Evolutionary conservation across 495 filamentous ascomycete genomes (phyloP).

Genomic region (Xylaria intraflava): DNA sequence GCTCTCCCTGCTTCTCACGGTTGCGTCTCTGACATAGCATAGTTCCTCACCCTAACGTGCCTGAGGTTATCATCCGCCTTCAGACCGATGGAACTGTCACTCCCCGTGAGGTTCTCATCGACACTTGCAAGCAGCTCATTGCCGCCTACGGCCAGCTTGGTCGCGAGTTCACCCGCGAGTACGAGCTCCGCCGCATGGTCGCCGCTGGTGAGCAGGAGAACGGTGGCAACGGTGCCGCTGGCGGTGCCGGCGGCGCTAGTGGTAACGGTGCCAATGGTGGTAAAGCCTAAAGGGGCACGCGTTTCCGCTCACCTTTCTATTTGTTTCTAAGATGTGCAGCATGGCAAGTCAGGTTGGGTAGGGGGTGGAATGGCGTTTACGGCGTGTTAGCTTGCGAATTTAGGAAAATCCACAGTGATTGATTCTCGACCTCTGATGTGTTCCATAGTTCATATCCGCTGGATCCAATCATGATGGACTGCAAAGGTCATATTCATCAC

Average conservation of each 20-base stretch:
- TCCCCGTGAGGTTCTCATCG: conserved; percentile 78
- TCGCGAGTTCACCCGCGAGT: conserved; percentile 91
- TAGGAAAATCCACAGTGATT: not conserved
- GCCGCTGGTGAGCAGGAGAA: conserved; percentile 48
- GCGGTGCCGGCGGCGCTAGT: not conserved
- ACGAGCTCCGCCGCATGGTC: conserved; percentile 85
- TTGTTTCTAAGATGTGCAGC: conserved; percentile 7
- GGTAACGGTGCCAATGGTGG: conserved; percentile 3
- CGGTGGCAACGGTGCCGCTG: conserved; percentile 2
- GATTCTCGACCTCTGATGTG: not conserved
- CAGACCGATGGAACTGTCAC: conserved; percentile 85
- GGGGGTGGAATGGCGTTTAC: conserved; percentile 7
- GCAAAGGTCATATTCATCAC: not conserved
- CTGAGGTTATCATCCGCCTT: conserved; percentile 78
- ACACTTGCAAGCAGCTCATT: conserved; percentile 71
- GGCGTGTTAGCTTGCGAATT: not conserved
- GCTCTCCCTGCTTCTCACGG: conserved; percentile 6
- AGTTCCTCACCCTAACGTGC: conserved; percentile 81
- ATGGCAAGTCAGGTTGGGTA: conserved; percentile 8
- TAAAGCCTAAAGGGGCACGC: not conserved
- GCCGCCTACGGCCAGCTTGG: conserved; percentile 66
- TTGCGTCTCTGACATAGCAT: conserved; percentile 2
- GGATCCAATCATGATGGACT: conserved; percentile 1
- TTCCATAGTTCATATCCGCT: not conserved
- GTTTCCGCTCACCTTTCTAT: conserved; percentile 7